These are phyloP conservation scores for Suillus subluteus DNA, from an alignment of 768 basidiomycete genomes.

Conservation along the genomic window DNA sequence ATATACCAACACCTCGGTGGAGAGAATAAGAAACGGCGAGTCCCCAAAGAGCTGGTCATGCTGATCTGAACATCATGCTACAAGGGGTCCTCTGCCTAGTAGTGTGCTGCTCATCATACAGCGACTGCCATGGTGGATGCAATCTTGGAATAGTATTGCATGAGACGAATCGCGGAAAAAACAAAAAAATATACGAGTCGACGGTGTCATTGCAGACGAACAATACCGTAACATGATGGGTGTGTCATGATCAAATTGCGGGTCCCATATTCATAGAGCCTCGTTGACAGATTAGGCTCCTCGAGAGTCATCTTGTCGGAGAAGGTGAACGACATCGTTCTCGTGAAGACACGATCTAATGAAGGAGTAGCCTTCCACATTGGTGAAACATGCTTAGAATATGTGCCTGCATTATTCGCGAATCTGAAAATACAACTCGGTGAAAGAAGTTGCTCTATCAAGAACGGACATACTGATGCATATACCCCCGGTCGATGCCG, in stretches of 20 bases:
- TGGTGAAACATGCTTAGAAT: background rate
- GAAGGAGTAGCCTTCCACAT: background rate
- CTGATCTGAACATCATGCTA: background rate
- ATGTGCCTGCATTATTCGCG: background rate
- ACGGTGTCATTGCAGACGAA: background rate
- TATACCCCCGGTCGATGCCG: background rate
- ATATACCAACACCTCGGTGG: background rate
- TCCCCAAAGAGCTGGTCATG: background rate
- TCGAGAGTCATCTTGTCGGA: background rate
- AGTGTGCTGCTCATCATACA: background rate
- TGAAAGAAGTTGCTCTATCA: conserved; percentile 1
- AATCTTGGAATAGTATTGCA: too few relatives aligned
- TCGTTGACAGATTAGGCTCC: background rate
- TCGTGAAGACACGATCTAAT: background rate
- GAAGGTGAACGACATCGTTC: background rate
- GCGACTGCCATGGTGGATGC: background rate
- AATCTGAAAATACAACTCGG: background rate
- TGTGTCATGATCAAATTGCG: background rate
- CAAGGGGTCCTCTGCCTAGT: background rate
- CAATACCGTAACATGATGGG: background rate
- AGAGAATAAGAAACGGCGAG: background rate
- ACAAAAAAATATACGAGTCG: background rate
- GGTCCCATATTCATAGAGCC: background rate
- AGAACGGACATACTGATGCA: too few relatives aligned
- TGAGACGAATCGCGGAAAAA: background rate